These are phyloP conservation scores for Rhynchosporium secalis DNA, from an alignment of 2,329 filamentous ascomycete genomes.

Conservation along the genomic window DNA sequence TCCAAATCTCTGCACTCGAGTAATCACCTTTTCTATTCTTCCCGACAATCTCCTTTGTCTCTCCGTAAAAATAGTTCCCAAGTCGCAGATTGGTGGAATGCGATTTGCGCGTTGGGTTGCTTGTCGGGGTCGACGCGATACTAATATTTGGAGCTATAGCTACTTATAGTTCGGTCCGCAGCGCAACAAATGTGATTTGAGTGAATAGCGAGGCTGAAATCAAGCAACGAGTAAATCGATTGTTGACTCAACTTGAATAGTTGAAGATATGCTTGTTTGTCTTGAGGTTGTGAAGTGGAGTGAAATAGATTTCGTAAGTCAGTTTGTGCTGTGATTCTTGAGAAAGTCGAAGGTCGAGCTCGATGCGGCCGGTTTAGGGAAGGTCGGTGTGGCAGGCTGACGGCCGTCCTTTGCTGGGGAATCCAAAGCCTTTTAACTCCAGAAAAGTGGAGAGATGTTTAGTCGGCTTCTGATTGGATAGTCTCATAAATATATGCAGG, in stretches of 20 bases:
- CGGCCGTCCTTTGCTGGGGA: conserved; percentile 10
- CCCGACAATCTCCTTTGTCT: neutral
- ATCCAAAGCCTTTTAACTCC: conserved; percentile 15
- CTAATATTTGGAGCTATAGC: neutral
- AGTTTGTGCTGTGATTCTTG: neutral
- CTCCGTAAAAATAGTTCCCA: neutral
- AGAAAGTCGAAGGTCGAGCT: neutral
- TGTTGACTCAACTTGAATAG: neutral
- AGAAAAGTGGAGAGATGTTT: conserved; percentile 18
- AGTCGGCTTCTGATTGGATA: neutral
- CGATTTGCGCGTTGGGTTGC: neutral
- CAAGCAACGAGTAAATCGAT: neutral
- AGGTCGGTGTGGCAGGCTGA: neutral
- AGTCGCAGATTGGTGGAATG: neutral
- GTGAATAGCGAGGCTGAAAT: neutral
- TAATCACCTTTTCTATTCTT: conserved; percentile 33
- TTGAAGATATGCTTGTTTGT: neutral
- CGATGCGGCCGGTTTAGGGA: neutral
- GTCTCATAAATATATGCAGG: conserved; percentile 8
- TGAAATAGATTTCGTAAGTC: neutral
- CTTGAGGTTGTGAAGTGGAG: neutral
- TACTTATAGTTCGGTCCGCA: neutral
- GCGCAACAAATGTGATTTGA: neutral
- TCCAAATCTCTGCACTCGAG: conserved; percentile 17
- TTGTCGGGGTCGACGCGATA: neutral